Percentiles rank a stretch among this genome's conserved stretches.
Conservation (phyloP, 1,284 basidiomycete species). For the Stygiomarasmius scandens region DNA sequence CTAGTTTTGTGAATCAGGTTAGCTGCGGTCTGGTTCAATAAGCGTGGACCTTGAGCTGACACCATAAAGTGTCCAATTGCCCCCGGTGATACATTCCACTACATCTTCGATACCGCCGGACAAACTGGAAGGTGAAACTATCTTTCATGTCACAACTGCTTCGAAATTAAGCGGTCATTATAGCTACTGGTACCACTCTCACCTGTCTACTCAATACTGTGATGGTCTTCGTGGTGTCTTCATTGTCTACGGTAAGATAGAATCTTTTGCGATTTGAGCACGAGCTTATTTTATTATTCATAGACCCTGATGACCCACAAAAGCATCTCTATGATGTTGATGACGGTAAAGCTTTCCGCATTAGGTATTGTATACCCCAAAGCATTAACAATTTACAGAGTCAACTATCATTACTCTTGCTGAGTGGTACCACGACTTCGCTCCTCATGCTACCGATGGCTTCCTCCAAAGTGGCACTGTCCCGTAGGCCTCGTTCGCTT, state of each 20-base stretch:
- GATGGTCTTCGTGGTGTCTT: slow-evolving; percentile 25
- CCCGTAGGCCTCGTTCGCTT: slow-evolving; percentile 24
- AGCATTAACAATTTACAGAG: neutral
- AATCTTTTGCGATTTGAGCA: neutral
- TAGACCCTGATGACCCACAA: slow-evolving; percentile 19
- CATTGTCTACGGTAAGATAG: slow-evolving; percentile 31
- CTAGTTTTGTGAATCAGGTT: slow-evolving; percentile 18
- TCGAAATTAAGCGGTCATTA: neutral
- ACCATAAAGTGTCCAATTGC: slow-evolving; percentile 21
- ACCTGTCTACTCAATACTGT: slow-evolving; percentile 48
- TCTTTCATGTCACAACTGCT: neutral
- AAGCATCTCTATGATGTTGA: neutral
- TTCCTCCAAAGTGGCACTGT: slow-evolving; percentile 41
- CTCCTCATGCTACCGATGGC: slow-evolving; percentile 36
- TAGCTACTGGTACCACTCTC: slow-evolving; percentile 37
- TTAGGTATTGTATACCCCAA: too few species aligned
- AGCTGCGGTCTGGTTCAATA: too few species aligned
- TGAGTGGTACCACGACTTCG: slow-evolving; percentile 13
- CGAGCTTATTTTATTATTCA: neutral
- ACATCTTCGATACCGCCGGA: slow-evolving; percentile 18
- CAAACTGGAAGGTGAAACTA: slow-evolving; percentile 26
- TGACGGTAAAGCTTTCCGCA: neutral
- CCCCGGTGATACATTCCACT: slow-evolving; percentile 19
- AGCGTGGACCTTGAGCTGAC: neutral
- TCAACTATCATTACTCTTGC: slow-evolving; percentile 2